Percentiles rank a stretch among this genome's conserved stretches.
These are phyloP conservation scores for Exophiala viscosa DNA, from an alignment of 2,329 filamentous ascomycete genomes.

Conservation along the genomic window DNA sequence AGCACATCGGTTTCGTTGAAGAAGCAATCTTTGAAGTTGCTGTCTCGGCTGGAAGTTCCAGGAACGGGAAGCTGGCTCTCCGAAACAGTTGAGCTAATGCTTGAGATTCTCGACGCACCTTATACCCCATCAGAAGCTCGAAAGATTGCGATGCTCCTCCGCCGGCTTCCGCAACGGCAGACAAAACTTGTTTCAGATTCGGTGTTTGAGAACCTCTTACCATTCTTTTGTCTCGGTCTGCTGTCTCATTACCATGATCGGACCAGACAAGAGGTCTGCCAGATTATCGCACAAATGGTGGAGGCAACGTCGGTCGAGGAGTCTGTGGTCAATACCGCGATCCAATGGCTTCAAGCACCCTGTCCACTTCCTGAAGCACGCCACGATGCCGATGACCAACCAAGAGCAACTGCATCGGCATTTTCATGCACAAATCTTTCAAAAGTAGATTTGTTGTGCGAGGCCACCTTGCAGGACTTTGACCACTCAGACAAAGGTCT, in stretches of 20 bases:
- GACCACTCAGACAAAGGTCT: slow-evolving; percentile 57
- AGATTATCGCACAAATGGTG: slow-evolving; percentile 70
- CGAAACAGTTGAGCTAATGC: slow-evolving; percentile 60
- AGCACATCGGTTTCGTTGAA: slow-evolving; percentile 72
- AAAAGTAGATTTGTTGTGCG: slow-evolving; percentile 53
- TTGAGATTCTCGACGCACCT: slow-evolving; percentile 75
- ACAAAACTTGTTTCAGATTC: slow-evolving; percentile 54
- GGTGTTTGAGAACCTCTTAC: slow-evolving; percentile 69
- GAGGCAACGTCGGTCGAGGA: slow-evolving; percentile 69
- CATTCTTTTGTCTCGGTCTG: slow-evolving; percentile 82
- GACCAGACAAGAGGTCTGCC: slow-evolving; percentile 79
- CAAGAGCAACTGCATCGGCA: slow-evolving; percentile 40
- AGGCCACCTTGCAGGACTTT: slow-evolving; percentile 52
- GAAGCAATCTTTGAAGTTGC: slow-evolving; percentile 66
- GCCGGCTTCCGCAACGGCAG: slow-evolving; percentile 69
- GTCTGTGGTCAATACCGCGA: slow-evolving; percentile 65
- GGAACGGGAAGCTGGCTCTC: slow-evolving; percentile 44
- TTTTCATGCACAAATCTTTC: slow-evolving; percentile 81
- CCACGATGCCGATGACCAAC: neutral
- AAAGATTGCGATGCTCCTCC: slow-evolving; percentile 77
- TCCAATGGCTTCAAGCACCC: slow-evolving; percentile 64
- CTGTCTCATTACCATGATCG: slow-evolving; percentile 80
- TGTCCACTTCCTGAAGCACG: neutral
- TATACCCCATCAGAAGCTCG: slow-evolving; percentile 73
- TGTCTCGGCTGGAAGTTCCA: slow-evolving; percentile 57